Conservation (phyloP, 2,329 filamentous ascomycete species). For the Fusarium pseudoanthophilum region DNA sequence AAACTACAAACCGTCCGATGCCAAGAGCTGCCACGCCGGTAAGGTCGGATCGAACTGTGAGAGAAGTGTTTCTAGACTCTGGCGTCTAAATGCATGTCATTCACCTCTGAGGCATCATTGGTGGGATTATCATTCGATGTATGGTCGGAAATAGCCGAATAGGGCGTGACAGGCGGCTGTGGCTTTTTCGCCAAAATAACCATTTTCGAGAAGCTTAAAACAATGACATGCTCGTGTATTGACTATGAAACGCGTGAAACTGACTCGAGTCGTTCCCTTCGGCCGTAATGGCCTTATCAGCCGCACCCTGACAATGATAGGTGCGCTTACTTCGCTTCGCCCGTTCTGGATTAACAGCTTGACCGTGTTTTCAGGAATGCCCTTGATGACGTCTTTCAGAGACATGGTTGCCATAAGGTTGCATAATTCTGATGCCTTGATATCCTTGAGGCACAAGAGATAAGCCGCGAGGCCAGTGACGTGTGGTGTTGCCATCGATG, state of each 20-base stretch:
- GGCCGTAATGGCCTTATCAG: background rate
- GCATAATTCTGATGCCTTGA: background rate
- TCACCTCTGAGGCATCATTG: background rate
- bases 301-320: background rate
- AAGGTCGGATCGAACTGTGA: background rate
- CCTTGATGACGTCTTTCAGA: background rate
- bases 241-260: slow-evolving; percentile 21
- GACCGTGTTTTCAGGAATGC: background rate
- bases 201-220: slow-evolving; percentile 9
- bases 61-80: slow-evolving; percentile 4
- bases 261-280: background rate
- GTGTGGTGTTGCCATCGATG: background rate
- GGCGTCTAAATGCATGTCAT: background rate
- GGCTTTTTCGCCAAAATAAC: slow-evolving; percentile 14
- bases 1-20: slow-evolving; percentile 1
- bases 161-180: slow-evolving; percentile 8
- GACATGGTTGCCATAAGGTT: background rate
- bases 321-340: slow-evolving; percentile 1
- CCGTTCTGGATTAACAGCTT: background rate
- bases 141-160: slow-evolving; percentile 13
- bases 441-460: background rate
- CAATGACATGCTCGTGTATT: slow-evolving; percentile 15
- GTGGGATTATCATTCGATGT: background rate
- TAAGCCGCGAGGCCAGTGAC: background rate
- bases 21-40: background rate